Percentiles rank a stretch among this genome's conserved stretches.
Conservation (phyloP, 768 basidiomycete species). For the Hypholoma sublateritium region DNA sequence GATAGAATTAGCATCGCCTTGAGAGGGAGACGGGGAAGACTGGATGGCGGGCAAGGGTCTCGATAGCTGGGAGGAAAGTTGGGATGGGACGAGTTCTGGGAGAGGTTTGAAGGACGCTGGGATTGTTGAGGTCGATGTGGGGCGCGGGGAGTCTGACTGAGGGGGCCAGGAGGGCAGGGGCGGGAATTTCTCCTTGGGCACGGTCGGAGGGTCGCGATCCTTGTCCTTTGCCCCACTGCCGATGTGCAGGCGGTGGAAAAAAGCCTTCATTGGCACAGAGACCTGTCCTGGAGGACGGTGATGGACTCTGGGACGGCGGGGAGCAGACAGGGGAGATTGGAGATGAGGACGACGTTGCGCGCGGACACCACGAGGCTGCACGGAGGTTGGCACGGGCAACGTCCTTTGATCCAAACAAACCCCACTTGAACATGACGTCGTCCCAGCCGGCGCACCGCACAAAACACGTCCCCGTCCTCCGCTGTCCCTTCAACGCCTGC, state of each 20-base stretch:
- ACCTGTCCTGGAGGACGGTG: background rate
- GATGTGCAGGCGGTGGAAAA: constrained; percentile 74
- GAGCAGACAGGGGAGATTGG: constrained; percentile 7
- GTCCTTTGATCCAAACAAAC: constrained; percentile 27
- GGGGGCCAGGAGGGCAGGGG: constrained; percentile 71
- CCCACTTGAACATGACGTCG: constrained; percentile 27
- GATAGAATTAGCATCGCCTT: constrained; percentile 19
- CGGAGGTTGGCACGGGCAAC: constrained; percentile 16
- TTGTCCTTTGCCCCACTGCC: constrained; percentile 65
- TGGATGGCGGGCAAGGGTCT: constrained; percentile 29
- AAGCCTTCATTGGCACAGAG: constrained; percentile 69
- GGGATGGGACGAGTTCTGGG: constrained; percentile 56
- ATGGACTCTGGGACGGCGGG: background rate
- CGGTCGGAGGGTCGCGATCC: constrained; percentile 47
- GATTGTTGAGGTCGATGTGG: constrained; percentile 37
- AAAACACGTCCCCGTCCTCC: constrained; percentile 57
- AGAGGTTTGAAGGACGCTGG: constrained; percentile 67
- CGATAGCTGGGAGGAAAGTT: constrained; percentile 32
- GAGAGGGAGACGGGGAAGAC: constrained; percentile 23
- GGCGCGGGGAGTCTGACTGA: constrained; percentile 27
- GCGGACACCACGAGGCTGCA: constrained; percentile 27
- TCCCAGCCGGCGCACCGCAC: constrained; percentile 58
- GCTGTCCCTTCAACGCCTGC: constrained; percentile 34
- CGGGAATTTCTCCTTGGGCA: constrained; percentile 66
- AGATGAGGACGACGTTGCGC: constrained; percentile 14